Percentiles rank a stretch among this genome's conserved stretches.
phyloP scores from a whole-genome alignment of 768 basidiomycete genomes.

The Mycena kentingensis region DNA sequence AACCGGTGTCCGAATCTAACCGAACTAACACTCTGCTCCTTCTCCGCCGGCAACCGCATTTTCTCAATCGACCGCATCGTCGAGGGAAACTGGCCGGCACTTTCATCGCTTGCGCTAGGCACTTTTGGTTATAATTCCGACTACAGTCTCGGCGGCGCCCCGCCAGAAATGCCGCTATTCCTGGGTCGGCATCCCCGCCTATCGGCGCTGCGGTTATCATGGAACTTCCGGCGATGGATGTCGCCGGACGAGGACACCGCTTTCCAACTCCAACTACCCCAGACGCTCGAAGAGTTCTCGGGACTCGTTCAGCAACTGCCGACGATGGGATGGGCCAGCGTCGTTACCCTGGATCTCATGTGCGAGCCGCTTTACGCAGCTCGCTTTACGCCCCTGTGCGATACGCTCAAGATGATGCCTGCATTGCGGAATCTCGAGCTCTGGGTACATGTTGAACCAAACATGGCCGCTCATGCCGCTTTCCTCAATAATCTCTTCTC shows the following conservation, averaged over 20 bases:
- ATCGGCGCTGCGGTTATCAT: slow-evolving; percentile 46
- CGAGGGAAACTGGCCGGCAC: slow-evolving; percentile 41
- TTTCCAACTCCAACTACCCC: slow-evolving; percentile 33
- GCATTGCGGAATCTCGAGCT: slow-evolving; percentile 45
- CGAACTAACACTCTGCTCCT: slow-evolving; percentile 51
- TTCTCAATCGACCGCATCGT: slow-evolving; percentile 45
- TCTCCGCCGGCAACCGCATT: slow-evolving; percentile 48
- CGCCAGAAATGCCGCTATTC: slow-evolving; percentile 36
- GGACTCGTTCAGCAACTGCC: slow-evolving; percentile 52
- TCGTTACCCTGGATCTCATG: slow-evolving; percentile 49
- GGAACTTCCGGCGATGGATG: slow-evolving; percentile 55
- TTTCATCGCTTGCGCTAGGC: slow-evolving; percentile 49
- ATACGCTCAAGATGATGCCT: slow-evolving; percentile 37
- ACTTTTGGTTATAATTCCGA: slow-evolving; percentile 52
- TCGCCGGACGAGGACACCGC: slow-evolving; percentile 42
- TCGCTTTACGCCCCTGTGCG: slow-evolving; percentile 35
- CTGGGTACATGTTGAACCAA: slow-evolving; percentile 47
- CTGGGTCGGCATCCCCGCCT: slow-evolving; percentile 41
- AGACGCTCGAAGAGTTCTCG: slow-evolving; percentile 43
- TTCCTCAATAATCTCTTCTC: slow-evolving; percentile 40
- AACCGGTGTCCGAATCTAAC: slow-evolving; percentile 48
- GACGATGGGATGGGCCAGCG: slow-evolving; percentile 26
- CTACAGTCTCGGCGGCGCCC: slow-evolving; percentile 39
- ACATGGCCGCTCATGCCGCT: slow-evolving; percentile 31
- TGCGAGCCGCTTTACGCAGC: slow-evolving; percentile 49